Conservation (phyloP, 179 eudicot species). For the Silene noctiflora region DNA sequence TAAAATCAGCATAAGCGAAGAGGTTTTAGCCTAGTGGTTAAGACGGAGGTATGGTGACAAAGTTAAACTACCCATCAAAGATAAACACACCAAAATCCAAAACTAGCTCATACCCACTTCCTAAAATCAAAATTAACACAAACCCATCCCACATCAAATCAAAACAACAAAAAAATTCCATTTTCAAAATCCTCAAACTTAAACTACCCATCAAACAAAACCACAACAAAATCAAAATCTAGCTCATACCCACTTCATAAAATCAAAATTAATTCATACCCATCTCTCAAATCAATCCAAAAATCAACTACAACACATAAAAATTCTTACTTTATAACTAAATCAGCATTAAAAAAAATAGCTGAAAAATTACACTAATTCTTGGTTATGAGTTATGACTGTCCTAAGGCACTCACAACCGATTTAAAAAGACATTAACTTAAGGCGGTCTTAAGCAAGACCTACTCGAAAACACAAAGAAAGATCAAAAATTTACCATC, state of each 20-base stretch:
- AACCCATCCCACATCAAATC: slow-evolving; percentile 12
- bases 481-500: slow-evolving; percentile 16
- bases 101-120: slow-evolving; percentile 19
- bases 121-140: slow-evolving; percentile 2
- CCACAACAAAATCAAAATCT: background rate
- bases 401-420: too few relatives aligned
- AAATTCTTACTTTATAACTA: background rate
- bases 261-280: slow-evolving; percentile 9
- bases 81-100: slow-evolving; percentile 2
- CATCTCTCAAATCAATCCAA: slow-evolving; percentile 15
- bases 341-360: too few relatives aligned
- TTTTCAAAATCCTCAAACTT: background rate
- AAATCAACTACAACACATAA: background rate
- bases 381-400: too few relatives aligned
- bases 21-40: too few relatives aligned
- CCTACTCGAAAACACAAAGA: background rate
- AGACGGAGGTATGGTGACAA: background rate
- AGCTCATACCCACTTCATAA: slow-evolving; percentile 19
- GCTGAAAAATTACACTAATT: background rate
- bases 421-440: too few relatives aligned
- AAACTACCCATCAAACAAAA: slow-evolving; percentile 13
- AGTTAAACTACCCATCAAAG: slow-evolving; percentile 4
- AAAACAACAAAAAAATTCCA: background rate
- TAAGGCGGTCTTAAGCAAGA: background rate
- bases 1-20: background rate